Evolutionary conservation across 2,329 filamentous ascomycete species (phyloP).

Genomic region (Aspergillus neotritici): DNA sequence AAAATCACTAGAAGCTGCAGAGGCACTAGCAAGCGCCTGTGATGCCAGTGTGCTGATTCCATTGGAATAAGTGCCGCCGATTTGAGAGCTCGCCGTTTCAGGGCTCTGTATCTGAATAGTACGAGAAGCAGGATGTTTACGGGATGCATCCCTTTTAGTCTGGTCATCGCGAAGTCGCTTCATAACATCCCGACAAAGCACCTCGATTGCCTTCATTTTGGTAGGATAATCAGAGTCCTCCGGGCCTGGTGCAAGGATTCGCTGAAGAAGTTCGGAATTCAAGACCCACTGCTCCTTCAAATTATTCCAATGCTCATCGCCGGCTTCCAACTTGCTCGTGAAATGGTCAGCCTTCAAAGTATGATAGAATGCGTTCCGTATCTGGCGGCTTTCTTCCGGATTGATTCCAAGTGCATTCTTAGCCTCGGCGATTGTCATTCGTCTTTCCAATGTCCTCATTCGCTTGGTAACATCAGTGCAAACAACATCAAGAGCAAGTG

Average conservation of each 20-base stretch:
- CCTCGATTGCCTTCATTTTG: conserved; percentile 62
- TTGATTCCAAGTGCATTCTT: conserved; percentile 67
- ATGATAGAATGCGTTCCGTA: conserved; percentile 61
- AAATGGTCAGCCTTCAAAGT: conserved; percentile 62
- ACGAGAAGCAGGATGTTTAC: conserved; percentile 30
- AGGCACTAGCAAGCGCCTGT: conserved; percentile 40
- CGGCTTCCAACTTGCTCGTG: conserved; percentile 67
- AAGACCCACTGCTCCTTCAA: conserved; percentile 65
- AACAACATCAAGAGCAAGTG: conserved; percentile 69
- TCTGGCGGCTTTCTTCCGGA: conserved; percentile 59
- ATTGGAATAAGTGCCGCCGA: conserved; percentile 25
- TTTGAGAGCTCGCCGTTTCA: conserved; percentile 19
- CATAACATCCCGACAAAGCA: conserved; percentile 69
- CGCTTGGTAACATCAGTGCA: conserved; percentile 78
- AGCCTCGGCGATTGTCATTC: conserved; percentile 68
- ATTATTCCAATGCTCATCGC: conserved; percentile 64
- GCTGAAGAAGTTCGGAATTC: conserved; percentile 51
- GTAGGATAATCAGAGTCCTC: conserved; percentile 49
- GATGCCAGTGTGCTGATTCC: conserved; percentile 41
- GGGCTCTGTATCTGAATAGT: conserved; percentile 19
- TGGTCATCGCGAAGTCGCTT: conserved; percentile 68
- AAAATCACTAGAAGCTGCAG: conserved; percentile 35
- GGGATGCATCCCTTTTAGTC: conserved; percentile 49
- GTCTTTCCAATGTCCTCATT: conserved; percentile 59
- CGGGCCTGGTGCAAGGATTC: conserved; percentile 48